phyloP scores from a whole-genome alignment of 129 eudicot genomes.

The Gnaphalium uliginosum region DNA sequence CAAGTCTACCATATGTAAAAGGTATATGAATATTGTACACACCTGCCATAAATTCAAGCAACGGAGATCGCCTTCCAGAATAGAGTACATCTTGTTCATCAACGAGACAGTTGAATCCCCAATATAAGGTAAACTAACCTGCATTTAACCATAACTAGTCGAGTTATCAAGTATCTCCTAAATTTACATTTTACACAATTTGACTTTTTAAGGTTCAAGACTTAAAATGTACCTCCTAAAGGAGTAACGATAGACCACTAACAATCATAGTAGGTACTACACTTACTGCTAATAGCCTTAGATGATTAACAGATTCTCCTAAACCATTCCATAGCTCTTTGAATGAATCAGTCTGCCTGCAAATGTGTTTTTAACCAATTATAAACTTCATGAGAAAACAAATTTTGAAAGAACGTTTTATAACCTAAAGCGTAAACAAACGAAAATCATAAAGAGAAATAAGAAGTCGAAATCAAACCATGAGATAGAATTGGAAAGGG shows the following conservation, averaged over 20 bases:
- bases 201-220: constrained; percentile 13
- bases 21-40: neutral
- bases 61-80: constrained; percentile 52
- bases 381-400: neutral
- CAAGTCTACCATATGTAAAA: neutral
- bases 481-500: neutral
- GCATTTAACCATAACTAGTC: constrained; percentile 23
- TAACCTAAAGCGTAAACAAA: neutral
- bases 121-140: constrained; percentile 85
- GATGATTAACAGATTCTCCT: constrained; percentile 64
- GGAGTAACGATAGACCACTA: neutral
- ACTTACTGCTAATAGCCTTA: constrained; percentile 89
- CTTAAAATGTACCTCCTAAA: neutral
- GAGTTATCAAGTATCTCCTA: neutral
- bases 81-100: constrained; percentile 67
- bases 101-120: constrained; percentile 58
- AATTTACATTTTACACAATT: neutral
- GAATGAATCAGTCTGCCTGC: constrained; percentile 59
- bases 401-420: neutral
- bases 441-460: constrained; percentile 2
- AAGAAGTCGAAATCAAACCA: neutral
- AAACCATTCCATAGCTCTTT: constrained; percentile 78
- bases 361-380: neutral
- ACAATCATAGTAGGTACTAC: neutral
- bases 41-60: constrained; percentile 97